These are phyloP conservation scores for Rhodotorula kratochvilovae DNA, from an alignment of 768 basidiomycete species.

Conservation along the genomic window DNA sequence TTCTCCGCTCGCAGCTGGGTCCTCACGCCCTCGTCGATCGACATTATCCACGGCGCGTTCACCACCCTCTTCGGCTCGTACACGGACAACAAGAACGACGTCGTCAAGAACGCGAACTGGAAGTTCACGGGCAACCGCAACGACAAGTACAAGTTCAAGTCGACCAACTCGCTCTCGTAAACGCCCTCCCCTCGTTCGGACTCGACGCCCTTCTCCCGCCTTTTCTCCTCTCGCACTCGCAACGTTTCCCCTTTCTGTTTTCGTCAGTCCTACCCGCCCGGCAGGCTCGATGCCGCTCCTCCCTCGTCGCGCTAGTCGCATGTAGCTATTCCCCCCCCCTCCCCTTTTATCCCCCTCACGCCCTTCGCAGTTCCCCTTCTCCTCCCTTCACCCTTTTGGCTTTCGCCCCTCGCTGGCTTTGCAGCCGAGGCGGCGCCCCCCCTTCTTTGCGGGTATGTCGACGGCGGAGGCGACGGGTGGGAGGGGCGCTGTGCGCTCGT, in stretches of 20 bases:
- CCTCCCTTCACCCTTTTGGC: neutral
- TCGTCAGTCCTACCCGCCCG: neutral
- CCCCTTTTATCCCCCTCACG: neutral
- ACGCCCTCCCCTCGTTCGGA: too few species aligned
- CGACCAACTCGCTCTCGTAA: conserved; percentile 9
- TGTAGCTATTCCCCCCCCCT: neutral
- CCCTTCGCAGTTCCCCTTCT: neutral
- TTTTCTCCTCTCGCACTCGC: neutral
- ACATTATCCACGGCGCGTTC: conserved; percentile 24
- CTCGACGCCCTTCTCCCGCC: neutral
- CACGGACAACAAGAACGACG: conserved; percentile 26
- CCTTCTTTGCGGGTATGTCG: neutral
- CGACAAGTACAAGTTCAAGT: conserved; percentile 15
- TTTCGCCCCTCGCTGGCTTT: neutral
- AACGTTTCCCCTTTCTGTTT: neutral
- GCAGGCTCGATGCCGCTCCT: neutral
- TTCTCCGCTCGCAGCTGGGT: conserved; percentile 12
- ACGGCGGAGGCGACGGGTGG: neutral
- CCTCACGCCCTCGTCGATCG: conserved; percentile 21
- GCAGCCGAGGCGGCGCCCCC: neutral
- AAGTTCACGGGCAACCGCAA: conserved; percentile 37
- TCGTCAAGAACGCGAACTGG: conserved; percentile 27
- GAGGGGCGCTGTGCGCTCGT: too few species aligned
- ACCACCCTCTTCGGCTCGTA: conserved; percentile 9
- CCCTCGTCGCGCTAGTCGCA: neutral